A percentile compares a stretch with the other conserved stretches of the same genome.
phyloP scores from a whole-genome alignment of 352 stramenopile species.

The Pythium dissimile region DNA sequence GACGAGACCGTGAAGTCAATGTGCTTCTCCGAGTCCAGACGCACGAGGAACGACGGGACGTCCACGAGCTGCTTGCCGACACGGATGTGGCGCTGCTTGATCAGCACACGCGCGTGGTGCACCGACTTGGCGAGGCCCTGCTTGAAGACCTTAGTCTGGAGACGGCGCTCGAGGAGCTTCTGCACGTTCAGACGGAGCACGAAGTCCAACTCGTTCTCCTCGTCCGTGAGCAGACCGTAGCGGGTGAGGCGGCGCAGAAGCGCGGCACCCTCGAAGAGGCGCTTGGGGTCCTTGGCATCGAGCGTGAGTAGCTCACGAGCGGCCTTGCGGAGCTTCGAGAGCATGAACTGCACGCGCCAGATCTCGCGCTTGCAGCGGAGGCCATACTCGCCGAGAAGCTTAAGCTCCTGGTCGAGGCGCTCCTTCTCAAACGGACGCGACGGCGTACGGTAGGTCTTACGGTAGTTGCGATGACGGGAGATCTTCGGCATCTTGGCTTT shows the following conservation, averaged over 20 bases:
- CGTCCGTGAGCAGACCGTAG: slow-evolving; percentile 96
- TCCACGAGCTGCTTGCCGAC: slow-evolving; percentile 99
- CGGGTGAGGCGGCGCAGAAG: slow-evolving; percentile 96
- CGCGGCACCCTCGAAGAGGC: slow-evolving; percentile 97
- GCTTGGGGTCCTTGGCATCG: slow-evolving; percentile 97
- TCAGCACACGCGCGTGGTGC: slow-evolving; percentile 98
- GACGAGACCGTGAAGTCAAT: slow-evolving; percentile 99
- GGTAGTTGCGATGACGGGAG: slow-evolving; percentile 90
- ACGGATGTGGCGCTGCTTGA: slow-evolving; percentile 99
- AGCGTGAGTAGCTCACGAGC: slow-evolving; percentile 98
- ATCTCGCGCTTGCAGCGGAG: slow-evolving; percentile 99
- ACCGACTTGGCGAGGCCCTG: slow-evolving; percentile 99
- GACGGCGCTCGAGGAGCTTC: slow-evolving; percentile 97
- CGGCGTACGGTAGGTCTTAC: slow-evolving; percentile 98
- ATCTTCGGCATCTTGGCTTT: slow-evolving; percentile 81
- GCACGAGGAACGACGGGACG: slow-evolving; percentile 98
- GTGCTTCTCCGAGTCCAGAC: slow-evolving; percentile 98
- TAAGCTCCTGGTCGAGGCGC: slow-evolving; percentile 98
- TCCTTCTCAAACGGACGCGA: slow-evolving; percentile 99
- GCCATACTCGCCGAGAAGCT: slow-evolving; percentile 98
- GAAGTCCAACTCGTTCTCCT: slow-evolving; percentile 98
- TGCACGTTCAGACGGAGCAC: slow-evolving; percentile 98
- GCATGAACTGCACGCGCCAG: slow-evolving; percentile 98
- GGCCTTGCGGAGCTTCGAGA: slow-evolving; percentile 99
- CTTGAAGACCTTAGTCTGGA: slow-evolving; percentile 99